Conservation (phyloP, 768 basidiomycete genomes). For the Lentinus brumalis region DNA sequence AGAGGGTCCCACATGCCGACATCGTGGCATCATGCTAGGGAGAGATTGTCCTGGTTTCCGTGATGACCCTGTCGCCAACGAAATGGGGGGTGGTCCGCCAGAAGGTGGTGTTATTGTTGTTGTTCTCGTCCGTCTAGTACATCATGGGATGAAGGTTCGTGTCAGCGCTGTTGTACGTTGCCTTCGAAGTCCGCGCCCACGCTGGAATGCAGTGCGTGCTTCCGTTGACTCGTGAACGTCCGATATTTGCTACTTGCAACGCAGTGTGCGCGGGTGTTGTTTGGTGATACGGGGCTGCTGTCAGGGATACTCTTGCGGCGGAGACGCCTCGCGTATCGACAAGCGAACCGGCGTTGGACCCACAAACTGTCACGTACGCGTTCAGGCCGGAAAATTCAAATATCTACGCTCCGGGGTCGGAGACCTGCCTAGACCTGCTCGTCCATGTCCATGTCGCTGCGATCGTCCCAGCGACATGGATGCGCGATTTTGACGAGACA, state of each 20-base stretch:
- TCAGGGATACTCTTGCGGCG: background rate
- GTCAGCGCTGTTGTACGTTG: background rate
- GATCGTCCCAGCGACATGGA: background rate
- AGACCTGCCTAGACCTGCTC: background rate
- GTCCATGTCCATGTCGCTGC: background rate
- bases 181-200: background rate
- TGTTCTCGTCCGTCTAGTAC: background rate
- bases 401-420: background rate
- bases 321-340: background rate
- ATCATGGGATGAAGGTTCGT: background rate
- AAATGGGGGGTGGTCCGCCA: background rate
- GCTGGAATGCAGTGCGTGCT: background rate
- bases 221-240: background rate
- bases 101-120: background rate
- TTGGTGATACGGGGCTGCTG: no score
- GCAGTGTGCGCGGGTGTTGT: no score
- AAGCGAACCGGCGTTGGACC: background rate
- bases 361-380: background rate
- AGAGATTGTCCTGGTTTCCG: background rate
- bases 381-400: background rate
- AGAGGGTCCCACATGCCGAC: background rate
- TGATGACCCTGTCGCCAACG: background rate
- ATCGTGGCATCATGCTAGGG: slow-evolving; percentile 3
- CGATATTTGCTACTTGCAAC: background rate
- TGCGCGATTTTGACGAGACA: background rate